phyloP scores from a whole-genome alignment of 1,139 yeast genomes.

The Geotrichum phurueaensis region DNA sequence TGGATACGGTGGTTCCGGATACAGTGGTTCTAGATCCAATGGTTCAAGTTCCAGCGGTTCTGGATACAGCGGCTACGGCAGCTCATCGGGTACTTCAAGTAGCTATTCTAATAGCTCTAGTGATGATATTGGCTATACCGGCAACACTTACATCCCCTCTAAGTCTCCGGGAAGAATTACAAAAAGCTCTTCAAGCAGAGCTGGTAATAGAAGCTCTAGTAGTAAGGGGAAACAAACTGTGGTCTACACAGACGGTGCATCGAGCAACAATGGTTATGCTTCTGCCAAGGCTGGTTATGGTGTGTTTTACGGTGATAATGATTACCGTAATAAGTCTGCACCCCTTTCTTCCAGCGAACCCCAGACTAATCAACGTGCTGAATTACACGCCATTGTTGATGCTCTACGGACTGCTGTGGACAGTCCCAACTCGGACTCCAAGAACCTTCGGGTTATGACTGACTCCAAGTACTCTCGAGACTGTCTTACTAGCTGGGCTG shows the following conservation, averaged over 20 bases:
- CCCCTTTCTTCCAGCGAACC: conserved; percentile 40
- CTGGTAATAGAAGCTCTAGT: neutral
- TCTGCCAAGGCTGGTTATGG: conserved; percentile 62
- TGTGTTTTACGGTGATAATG: conserved; percentile 56
- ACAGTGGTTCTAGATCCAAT: too few relatives aligned
- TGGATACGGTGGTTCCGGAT: too few relatives aligned
- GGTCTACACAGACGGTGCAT: conserved; percentile 71
- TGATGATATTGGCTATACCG: too few relatives aligned
- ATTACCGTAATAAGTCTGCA: conserved; percentile 49
- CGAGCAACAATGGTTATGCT: conserved; percentile 47
- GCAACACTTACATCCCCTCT: neutral
- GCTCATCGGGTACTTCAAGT: too few relatives aligned
- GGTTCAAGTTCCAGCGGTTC: too few relatives aligned
- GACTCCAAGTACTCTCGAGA: conserved; percentile 56
- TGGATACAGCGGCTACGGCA: too few relatives aligned
- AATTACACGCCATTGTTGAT: conserved; percentile 56
- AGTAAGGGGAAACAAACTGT: neutral
- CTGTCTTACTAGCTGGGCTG: conserved; percentile 47
- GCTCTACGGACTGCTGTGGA: conserved; percentile 39
- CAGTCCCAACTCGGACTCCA: neutral
- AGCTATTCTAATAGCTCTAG: too few relatives aligned
- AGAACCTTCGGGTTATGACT: conserved; percentile 36
- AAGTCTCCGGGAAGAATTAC: neutral
- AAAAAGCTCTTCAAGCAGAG: neutral
- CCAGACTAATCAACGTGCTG: conserved; percentile 81